Conservation (phyloP, 192 early-diverging fungal species). For the Coemansia sp. region DNA sequence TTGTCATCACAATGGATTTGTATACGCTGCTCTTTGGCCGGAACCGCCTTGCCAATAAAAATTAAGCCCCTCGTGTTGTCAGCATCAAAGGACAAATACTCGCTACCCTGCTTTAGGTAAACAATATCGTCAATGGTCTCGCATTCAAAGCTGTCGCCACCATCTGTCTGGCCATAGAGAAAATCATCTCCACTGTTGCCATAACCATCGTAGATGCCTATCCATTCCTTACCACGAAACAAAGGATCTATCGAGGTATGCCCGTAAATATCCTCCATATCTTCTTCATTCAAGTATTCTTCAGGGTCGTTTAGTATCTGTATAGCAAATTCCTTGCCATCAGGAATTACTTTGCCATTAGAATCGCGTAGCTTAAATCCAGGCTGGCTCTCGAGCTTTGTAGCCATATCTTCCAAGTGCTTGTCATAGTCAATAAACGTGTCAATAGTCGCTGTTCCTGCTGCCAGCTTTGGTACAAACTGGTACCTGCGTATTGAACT, state of each 20-base stretch:
- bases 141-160: not conserved
- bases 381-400: not conserved
- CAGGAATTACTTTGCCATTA: no score
- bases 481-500: not conserved
- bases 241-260: not conserved
- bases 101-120: not conserved
- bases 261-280: not conserved
- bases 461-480: not conserved
- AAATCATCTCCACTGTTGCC: not conserved
- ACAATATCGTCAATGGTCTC: conserved; percentile 7
- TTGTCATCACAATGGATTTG: conserved; percentile 7
- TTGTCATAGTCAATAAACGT: not conserved
- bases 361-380: no score
- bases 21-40: conserved; percentile 3
- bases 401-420: not conserved
- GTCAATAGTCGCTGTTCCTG: not conserved
- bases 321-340: not conserved
- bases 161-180: not conserved
- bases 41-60: not conserved
- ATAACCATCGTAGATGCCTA: not conserved
- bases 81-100: not conserved
- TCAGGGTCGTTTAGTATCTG: not conserved
- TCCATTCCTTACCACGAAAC: not conserved
- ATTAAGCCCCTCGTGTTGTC: not conserved
- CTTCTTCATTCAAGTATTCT: not conserved